These are phyloP conservation scores for Typha latifolia DNA, from an alignment of 176 grass and related monocot genomes.

Conservation along the genomic window DNA sequence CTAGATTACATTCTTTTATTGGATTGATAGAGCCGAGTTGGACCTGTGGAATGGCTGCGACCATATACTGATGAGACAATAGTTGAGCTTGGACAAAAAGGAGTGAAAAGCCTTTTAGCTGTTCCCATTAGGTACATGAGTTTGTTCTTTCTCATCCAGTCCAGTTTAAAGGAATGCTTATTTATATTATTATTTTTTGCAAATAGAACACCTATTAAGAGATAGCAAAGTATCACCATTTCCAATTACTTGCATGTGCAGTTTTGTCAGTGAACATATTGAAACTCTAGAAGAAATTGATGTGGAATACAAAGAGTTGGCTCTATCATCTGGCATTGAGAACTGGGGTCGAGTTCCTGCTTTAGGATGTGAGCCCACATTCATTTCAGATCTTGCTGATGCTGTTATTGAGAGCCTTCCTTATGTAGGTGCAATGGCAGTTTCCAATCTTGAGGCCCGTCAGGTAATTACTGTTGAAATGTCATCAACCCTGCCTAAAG, in stretches of 20 bases:
- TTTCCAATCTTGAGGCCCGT: constrained; percentile 95
- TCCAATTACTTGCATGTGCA: constrained; percentile 26
- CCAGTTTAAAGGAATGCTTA: constrained; percentile 2
- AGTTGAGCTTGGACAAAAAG: constrained; percentile 77
- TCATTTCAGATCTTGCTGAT: constrained; percentile 84
- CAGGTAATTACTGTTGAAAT: constrained; percentile 59
- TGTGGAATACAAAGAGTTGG: constrained; percentile 94
- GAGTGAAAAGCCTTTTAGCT: constrained; percentile 81
- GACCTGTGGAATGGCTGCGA: constrained; percentile 95
- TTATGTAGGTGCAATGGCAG: constrained; percentile 95
- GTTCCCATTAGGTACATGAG: constrained; percentile 75
- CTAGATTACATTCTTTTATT: constrained; percentile 8
- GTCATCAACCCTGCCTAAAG: not conserved
- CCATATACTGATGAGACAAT: constrained; percentile 99
- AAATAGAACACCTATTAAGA: not conserved
- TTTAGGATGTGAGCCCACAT: constrained; percentile 73
- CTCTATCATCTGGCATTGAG: constrained; percentile 80
- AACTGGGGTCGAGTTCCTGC: constrained; percentile 94
- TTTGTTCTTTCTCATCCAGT: constrained; percentile 7
- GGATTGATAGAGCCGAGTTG: constrained; percentile 78
- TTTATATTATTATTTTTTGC: not conserved
- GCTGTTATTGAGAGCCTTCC: constrained; percentile 94
- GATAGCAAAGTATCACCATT: not conserved
- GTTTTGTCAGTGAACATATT: constrained; percentile 99
- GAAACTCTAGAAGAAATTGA: constrained; percentile 99